Evolutionary conservation across 352 stramenopile genomes (phyloP).

Genomic region (Phytophthora europaea): DNA sequence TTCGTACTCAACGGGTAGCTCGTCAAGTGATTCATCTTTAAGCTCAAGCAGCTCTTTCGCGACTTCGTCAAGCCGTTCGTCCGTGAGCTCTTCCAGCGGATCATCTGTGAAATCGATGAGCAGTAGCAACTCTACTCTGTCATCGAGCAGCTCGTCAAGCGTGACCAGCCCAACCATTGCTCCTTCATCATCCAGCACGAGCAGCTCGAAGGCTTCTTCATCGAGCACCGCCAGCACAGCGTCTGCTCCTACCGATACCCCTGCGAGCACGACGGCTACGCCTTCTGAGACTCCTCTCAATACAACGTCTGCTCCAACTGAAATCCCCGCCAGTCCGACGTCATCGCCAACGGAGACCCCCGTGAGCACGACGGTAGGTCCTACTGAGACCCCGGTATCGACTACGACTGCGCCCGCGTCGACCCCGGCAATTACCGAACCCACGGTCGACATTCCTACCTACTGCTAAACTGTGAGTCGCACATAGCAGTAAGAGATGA

Average conservation of each 20-base stretch:
- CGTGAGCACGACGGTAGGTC: conserved; percentile 1
- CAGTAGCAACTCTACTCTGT: not conserved
- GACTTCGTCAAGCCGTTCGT: not conserved
- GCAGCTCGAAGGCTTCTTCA: not conserved
- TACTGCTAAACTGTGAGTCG: conserved; percentile 8
- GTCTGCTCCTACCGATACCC: not conserved
- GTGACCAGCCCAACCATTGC: not conserved
- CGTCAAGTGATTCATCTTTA: not conserved
- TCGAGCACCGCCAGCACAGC: not conserved
- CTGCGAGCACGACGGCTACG: not conserved
- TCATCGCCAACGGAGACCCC: not conserved
- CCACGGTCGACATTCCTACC: conserved; percentile 12
- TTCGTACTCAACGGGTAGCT: not conserved
- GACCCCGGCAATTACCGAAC: conserved; percentile 7
- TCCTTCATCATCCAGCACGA: not conserved
- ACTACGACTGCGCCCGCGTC: not conserved
- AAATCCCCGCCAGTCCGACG: not conserved
- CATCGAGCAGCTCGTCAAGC: not conserved
- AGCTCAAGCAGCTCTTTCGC: not conserved
- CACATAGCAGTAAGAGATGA: no score
- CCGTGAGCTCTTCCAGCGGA: not conserved
- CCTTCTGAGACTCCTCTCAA: not conserved
- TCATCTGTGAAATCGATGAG: not conserved
- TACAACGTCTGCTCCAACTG: not conserved
- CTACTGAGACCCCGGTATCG: not conserved